Evolutionary conservation across 129 eudicot species (phyloP), one percentile per base, ranked within the genome.

Genomic region (Pittosporum tobira): DNA sequence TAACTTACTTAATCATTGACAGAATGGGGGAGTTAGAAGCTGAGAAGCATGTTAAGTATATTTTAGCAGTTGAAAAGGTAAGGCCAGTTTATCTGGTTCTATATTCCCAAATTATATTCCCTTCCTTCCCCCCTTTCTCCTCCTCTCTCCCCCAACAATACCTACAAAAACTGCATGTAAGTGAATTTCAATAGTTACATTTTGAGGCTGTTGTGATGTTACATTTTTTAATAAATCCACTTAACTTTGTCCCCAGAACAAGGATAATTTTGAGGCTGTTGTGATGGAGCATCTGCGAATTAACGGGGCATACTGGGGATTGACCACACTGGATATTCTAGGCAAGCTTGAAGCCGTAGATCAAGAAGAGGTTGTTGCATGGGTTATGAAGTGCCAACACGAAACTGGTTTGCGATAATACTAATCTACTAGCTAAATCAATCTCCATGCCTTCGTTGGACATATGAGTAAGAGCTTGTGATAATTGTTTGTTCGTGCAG

Each of bases 251-350:
- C 26, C 13, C 26, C 60, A 81, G 81, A 79, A 36, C 65, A 90
- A 85, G 74, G 95, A 85, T 57, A 72, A 70, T 71, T 71, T 80
- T 37, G 89, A 77, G 48, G 71, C 94, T 10, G 87, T 76, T 65
- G 72, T 90, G 56, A 85, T 81, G 79, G 95, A 90, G 67, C 97
- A 90, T 74, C 66, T 90, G 22, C 66, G 97, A 50, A 43, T 90
- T 26, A 90, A 90, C 73, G 95, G 97, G 9, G 97, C 94, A 21
- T 90, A 90, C 30, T 85, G 97, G 97, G 97, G 97, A 60, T 71
- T 90, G 72, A 85, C 89, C 22, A 73, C 95, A 4, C 79, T 90
- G 4, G 87, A 90, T 81, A 73, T 90, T 20, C 60, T 90, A 28
- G 88, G 88, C 19, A 85, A 82, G 75, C 86, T 90, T 59, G 66